Conservation (phyloP, 306 rosid genomes). For the Crataegus laevigata region DNA sequence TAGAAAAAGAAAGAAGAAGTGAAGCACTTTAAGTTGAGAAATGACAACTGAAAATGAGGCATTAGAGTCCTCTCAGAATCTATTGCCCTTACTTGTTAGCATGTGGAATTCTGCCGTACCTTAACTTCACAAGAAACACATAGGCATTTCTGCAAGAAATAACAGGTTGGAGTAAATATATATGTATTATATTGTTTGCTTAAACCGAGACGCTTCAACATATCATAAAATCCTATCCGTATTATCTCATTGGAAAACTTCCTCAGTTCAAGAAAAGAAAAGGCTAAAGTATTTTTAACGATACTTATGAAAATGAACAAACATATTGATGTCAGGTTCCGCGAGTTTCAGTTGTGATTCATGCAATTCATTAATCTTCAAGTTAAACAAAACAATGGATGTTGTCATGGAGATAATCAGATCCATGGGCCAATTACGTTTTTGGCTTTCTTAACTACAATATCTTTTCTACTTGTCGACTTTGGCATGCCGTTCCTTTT, state of each 20-base stretch:
- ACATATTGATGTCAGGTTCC: neutral
- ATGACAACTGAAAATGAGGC: no score
- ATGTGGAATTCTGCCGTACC: neutral
- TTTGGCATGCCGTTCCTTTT: neutral
- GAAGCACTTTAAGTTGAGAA: no score
- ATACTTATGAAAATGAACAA: neutral
- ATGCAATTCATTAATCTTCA: neutral
- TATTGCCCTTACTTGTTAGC: constrained; percentile 3
- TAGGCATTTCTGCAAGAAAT: neutral
- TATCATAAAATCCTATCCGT: neutral
- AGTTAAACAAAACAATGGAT: neutral
- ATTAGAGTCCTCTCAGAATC: no score
- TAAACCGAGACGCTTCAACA: neutral
- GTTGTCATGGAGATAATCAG: neutral
- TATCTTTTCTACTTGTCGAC: neutral
- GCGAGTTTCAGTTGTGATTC: neutral
- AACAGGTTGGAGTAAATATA: neutral
- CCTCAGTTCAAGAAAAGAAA: neutral
- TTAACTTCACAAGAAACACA: neutral
- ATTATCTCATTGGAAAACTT: neutral
- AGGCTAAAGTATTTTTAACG: neutral
- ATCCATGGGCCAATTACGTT: no score
- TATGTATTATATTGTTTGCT: neutral
- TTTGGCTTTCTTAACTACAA: no score
- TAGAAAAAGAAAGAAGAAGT: no score